Evolutionary conservation across 2,329 filamentous ascomycete species (phyloP).

Genomic region (Penicillium rolfsii): DNA sequence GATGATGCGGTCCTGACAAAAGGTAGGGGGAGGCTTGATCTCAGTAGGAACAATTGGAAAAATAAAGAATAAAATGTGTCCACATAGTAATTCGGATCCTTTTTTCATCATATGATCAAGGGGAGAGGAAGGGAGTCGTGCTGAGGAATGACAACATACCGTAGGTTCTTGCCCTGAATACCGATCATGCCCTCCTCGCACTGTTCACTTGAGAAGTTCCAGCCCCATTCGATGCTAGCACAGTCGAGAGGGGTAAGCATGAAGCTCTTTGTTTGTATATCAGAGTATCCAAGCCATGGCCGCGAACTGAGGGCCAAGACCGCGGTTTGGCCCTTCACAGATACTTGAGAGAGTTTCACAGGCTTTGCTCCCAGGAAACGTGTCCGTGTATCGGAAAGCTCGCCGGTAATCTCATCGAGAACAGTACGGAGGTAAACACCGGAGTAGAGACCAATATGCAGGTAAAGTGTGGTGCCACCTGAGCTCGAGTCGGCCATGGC

Average conservation of each 20-base stretch:
- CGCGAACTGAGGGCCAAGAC: conserved; percentile 89
- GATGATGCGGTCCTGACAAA: neutral
- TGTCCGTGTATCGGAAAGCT: conserved; percentile 90
- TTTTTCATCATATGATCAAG: conserved; percentile 52
- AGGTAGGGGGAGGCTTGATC: conserved; percentile 30
- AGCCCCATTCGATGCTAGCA: conserved; percentile 84
- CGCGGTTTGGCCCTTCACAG: conserved; percentile 79
- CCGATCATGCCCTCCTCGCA: conserved; percentile 93
- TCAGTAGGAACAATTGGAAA: conserved; percentile 99
- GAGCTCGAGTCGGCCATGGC: conserved; percentile 93
- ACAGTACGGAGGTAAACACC: conserved; percentile 96
- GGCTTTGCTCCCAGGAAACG: conserved; percentile 91
- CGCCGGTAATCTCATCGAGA: conserved; percentile 91
- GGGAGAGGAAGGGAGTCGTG: conserved; percentile 9
- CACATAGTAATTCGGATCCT: conserved; percentile 46
- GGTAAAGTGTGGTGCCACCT: conserved; percentile 83
- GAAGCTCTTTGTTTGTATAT: conserved; percentile 82
- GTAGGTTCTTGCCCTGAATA: conserved; percentile 82
- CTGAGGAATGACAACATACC: conserved; percentile 59
- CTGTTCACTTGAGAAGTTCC: conserved; percentile 95
- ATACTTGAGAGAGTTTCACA: conserved; percentile 88
- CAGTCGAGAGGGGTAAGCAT: conserved; percentile 92
- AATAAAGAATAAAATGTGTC: conserved; percentile 51
- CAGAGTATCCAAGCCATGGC: conserved; percentile 94
- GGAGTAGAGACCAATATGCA: conserved; percentile 94